These are phyloP conservation scores for Mycocentrospora acerina DNA, from an alignment of 2,329 filamentous ascomycete genomes.

Conservation along the genomic window DNA sequence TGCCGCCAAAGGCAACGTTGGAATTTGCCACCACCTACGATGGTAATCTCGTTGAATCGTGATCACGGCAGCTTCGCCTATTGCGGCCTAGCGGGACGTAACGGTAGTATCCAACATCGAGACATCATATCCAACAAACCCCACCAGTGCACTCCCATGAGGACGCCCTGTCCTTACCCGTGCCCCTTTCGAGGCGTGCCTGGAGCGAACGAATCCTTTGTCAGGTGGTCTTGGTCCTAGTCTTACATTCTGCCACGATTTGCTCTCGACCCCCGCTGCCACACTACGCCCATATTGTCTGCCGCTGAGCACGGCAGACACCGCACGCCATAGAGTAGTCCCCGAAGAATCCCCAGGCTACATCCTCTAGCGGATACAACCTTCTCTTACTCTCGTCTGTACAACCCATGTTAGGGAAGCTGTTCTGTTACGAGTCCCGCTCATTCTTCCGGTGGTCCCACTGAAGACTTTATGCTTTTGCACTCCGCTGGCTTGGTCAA, in stretches of 20 bases:
- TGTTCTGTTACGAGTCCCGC: constrained; percentile 41
- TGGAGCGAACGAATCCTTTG: constrained; percentile 23
- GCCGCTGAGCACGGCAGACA: constrained; percentile 27
- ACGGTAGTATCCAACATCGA: constrained; percentile 33
- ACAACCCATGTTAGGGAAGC: constrained; percentile 40
- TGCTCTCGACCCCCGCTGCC: constrained; percentile 21
- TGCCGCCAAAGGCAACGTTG: constrained; percentile 1
- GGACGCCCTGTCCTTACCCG: constrained; percentile 22
- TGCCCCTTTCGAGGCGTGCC: constrained; percentile 18
- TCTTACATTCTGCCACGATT: constrained; percentile 7
- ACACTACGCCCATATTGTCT: constrained; percentile 32
- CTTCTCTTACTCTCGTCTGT: constrained; percentile 39
- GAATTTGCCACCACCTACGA: constrained; percentile 11
- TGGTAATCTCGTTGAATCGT: constrained; percentile 30
- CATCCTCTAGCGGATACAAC: constrained; percentile 44
- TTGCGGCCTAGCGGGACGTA: constrained; percentile 31
- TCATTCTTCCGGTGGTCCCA: constrained; percentile 33
- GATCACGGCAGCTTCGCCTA: constrained; percentile 18
- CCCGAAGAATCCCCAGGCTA: constrained; percentile 34
- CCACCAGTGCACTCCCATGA: constrained; percentile 30
- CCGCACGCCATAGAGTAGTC: constrained; percentile 17
- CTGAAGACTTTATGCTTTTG: constrained; percentile 36
- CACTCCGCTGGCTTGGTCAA: constrained; percentile 21
- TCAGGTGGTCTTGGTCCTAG: constrained; percentile 11
- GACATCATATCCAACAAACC: constrained; percentile 29